These are phyloP conservation scores for Hypoxylon sp. DNA, from an alignment of 2,329 filamentous ascomycete species.

Conservation along the genomic window DNA sequence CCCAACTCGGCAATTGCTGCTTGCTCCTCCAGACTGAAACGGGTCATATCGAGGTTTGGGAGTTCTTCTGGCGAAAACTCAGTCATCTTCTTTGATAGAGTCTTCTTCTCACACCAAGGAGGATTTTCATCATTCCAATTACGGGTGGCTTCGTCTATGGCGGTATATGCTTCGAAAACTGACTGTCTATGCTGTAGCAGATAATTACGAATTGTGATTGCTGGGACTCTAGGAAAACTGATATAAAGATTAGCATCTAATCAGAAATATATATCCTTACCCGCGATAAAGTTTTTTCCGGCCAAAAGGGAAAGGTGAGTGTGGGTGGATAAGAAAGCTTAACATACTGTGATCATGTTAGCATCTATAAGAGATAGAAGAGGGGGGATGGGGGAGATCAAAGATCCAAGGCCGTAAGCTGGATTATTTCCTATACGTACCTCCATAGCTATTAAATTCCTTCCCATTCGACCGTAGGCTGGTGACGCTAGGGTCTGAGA, in stretches of 20 bases:
- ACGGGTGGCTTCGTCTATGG: constrained; percentile 51
- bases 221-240: constrained; percentile 54
- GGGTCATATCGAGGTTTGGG: constrained; percentile 43
- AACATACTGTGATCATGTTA: constrained; percentile 35
- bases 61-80: constrained; percentile 44
- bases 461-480: constrained; percentile 44
- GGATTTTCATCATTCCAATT: constrained; percentile 39
- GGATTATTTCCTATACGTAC: constrained; percentile 18
- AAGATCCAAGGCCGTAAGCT: not conserved
- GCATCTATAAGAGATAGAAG: constrained; percentile 18
- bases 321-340: not conserved
- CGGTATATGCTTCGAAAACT: constrained; percentile 57
- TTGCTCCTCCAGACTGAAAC: constrained; percentile 38
- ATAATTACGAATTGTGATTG: constrained; percentile 47
- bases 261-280: not conserved
- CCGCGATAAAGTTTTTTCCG: not conserved
- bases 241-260: constrained; percentile 15
- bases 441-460: constrained; percentile 54
- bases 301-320: not conserved
- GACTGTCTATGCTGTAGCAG: constrained; percentile 48
- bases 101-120: constrained; percentile 54
- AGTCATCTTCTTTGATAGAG: constrained; percentile 34
- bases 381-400: not conserved
- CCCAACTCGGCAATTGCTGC: constrained; percentile 59
- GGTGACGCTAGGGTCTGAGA: constrained; percentile 1